Evolutionary conservation across 352 stramenopile genomes (phyloP), one percentile per base, ranked within the genome.

Genomic region (Pythium aristosporum): DNA sequence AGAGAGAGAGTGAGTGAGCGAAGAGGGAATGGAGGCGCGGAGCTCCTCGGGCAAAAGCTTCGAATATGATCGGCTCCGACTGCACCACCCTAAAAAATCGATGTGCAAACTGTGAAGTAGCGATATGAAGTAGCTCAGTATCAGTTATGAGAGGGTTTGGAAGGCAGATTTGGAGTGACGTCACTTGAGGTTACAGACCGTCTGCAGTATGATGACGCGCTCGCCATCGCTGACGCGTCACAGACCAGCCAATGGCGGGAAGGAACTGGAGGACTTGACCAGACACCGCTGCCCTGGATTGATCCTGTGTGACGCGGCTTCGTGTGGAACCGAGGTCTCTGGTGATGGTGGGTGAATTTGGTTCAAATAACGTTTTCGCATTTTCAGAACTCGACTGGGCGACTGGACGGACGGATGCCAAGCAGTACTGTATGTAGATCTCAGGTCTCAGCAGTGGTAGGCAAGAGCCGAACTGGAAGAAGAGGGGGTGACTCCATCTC

Each of bases 111-210:
- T 46, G 34, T 57, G 56, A 60, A 61, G 56, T 65, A 61, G 34
- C 52, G 28, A 1, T 58, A 70, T 74, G 72, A 79, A 76, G 72
- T 82, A 46, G n/a, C 34, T 57, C 11, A 30, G 23, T 9, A 61
- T 56, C 32, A 42, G 34, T 16, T 65, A 34, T 58, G 34, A 42
- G 48, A 63, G 62, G 50, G 49, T 51, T 59, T 64, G 28, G 48
- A 64, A 18, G 49, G 55, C 55, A 68, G 15, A 30, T 5, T 30
- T 60, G 25, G 32, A 44, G 63, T 72, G 61, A 68, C 65, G 65
- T 68, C 65, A 72, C 65, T 61, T 69, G 63, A 63, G 44, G 49
- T 61, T 63, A 30, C 41, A 18, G 25, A 20, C 8, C 16, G 30
- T 30, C 37, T 28, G 21, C 32, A 18, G 20, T 42, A 15, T 8